Evolutionary conservation across 345 rosid genomes (phyloP), one percentile per base, ranked within the genome.

Genomic region (Citrus reticulata): DNA sequence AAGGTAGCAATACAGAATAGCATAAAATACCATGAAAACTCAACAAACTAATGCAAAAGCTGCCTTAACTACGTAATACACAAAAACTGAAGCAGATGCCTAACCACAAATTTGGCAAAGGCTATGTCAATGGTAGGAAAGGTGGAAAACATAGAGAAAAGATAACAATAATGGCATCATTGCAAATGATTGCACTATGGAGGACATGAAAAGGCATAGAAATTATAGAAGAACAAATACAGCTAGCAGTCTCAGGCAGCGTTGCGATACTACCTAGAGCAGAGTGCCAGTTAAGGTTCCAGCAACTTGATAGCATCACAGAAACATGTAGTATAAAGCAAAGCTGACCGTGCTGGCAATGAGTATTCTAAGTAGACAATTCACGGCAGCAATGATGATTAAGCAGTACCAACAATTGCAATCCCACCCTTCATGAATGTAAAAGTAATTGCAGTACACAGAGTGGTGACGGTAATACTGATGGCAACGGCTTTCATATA

Each of bases 1-100:
- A 68, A 66, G 7, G 27, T 37, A 70, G 74, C 46, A 60, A 80
- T 59, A 27, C 57, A 76, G 54, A 73, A 68, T 32, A 51, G 51
- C 24, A 30, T 20, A 25, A 66, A 74, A 22, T 55, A 54, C n/a
- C 42, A 51, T 7, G 0, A 66, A 27, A 57, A 32, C 2, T 19
- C 13, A 7, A 29, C 2, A 24, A 42, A 39, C 42, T 7, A 71
- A 14, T 9, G 9, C 20, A 77, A 1, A 22, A 11, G 54, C 20
- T 59, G 3, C 32, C 70, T 34, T 20, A 24, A 71, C 37, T 29
- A 16, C 6, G 20, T 63, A 32, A 40, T 6, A 54, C 63, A 59
- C 14, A 35, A 4, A 75, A 75, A 80, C 35, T 55, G 63, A 68
- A 49, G 25, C 9, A 40, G 40, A 59, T 39, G 27, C 20, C 24